Evolutionary conservation across 148 eudicot genomes (phyloP).

Genomic region (Rhododendron henanense): DNA sequence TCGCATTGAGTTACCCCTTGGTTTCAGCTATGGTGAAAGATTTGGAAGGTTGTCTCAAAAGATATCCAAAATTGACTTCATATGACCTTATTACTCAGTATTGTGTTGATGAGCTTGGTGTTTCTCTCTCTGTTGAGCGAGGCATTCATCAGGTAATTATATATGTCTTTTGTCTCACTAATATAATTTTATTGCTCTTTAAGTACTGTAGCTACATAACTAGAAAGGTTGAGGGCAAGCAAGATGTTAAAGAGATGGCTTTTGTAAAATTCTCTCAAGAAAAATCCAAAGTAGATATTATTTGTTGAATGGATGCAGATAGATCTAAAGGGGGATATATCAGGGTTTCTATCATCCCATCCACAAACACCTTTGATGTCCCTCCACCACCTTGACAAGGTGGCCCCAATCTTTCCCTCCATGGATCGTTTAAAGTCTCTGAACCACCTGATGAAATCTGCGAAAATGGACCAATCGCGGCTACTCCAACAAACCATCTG

Average conservation of each 20-base stretch:
- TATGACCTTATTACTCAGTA: constrained; percentile 20
- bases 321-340: constrained; percentile 19
- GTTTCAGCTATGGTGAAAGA: constrained; percentile 21
- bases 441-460: constrained; percentile 44
- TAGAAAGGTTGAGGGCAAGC: too few species aligned
- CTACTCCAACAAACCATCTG: constrained; percentile 63
- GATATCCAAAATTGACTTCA: constrained; percentile 5
- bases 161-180: neutral
- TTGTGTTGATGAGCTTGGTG: constrained; percentile 38
- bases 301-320: constrained; percentile 7
- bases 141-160: constrained; percentile 36
- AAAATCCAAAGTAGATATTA: neutral
- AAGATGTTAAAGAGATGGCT: too few species aligned
- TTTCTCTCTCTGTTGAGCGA: constrained; percentile 17
- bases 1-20: constrained; percentile 30
- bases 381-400: constrained; percentile 49
- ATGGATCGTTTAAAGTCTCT: constrained; percentile 33
- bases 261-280: neutral
- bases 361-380: constrained; percentile 46
- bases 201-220: too few species aligned
- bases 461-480: constrained; percentile 36
- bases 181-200: too few species aligned
- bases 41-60: constrained; percentile 22
- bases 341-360: constrained; percentile 25
- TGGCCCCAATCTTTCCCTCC: constrained; percentile 48